Evolutionary conservation across 306 rosid genomes (phyloP), one percentile per base, ranked within the genome.

Genomic region (Corylus avellana): DNA sequence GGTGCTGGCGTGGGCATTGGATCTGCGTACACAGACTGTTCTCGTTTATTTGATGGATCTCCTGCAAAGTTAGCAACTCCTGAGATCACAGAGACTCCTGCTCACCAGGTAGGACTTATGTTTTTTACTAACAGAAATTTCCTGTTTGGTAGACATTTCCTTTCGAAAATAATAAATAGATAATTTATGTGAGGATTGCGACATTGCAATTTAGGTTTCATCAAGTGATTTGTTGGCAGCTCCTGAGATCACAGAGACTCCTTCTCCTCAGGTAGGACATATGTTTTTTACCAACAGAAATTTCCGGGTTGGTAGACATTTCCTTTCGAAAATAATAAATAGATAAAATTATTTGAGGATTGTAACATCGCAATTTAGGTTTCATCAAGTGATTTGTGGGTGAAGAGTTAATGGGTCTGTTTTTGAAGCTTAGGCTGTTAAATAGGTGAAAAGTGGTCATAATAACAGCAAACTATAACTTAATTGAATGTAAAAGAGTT

Each of bases 1-100:
- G 97, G 97, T 27, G 98, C 97, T 78, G 98, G 97, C 39, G 76
- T 85, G 67, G 98, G 97, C 71, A 71, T 94, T 35, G 98, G 98
- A 79, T 92, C 97, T 37, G 97, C 97, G 10, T 94, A 89, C 82
- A 63, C 94, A 8, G 94, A 94, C 20, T 90, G 98, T 57, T 88
- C 89, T 82, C 87, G 76, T 51, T 73, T 85, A 70, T 92, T 89
- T 83, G 88, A 81, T 83, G 91, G 89, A 77, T 79, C 91, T 73
- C 83, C 92, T 32, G 73, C 89, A n/a, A 88, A 87, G 83, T 61
- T 84, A 29, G 72, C 81, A 12, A 56, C 81, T 75, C 80, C 80
- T 50, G 76, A 81, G 70, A 66, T 71, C 61, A 63, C 82, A 6
- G 90, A 88, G 76, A 78, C 85, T 82, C 84, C 89, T 73, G 72